phyloP scores from a whole-genome alignment of 2,329 filamentous ascomycete genomes.

The Hypoxylon sp. region DNA sequence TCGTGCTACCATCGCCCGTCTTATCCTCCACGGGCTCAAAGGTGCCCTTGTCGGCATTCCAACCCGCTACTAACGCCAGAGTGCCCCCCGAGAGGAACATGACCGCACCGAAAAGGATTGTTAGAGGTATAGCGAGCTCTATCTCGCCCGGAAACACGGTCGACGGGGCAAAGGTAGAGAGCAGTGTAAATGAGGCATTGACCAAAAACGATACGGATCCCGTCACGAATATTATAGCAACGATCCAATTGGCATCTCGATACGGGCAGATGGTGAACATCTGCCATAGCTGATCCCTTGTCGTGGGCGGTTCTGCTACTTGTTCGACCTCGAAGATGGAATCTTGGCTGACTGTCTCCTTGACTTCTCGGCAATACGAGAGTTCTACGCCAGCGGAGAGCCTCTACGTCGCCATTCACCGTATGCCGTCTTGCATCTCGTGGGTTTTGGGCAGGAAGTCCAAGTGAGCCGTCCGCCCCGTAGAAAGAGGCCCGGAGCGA shows the following conservation, averaged over 20 bases:
- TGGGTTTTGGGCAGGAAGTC: slow-evolving; percentile 1
- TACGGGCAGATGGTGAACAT: slow-evolving; percentile 42
- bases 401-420: slow-evolving; percentile 9
- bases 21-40: slow-evolving; percentile 20
- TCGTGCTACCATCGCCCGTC: slow-evolving; percentile 21
- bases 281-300: slow-evolving; percentile 24
- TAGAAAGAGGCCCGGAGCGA: slow-evolving; percentile 1
- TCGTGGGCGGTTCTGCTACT: slow-evolving; percentile 1
- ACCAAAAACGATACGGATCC: slow-evolving; percentile 34
- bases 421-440: slow-evolving; percentile 11
- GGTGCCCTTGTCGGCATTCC: slow-evolving; percentile 26
- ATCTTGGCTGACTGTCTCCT: slow-evolving; percentile 7
- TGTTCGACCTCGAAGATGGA: slow-evolving; percentile 12
- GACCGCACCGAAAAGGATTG: neutral
- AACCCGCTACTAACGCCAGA: slow-evolving; percentile 17
- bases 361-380: slow-evolving; percentile 11
- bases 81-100: slow-evolving; percentile 6
- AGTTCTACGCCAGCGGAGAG: slow-evolving; percentile 14
- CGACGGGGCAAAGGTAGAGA: slow-evolving; percentile 7
- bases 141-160: slow-evolving; percentile 2
- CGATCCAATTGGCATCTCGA: slow-evolving; percentile 37
- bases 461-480: slow-evolving; percentile 6
- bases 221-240: slow-evolving; percentile 47
- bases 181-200: slow-evolving; percentile 20
- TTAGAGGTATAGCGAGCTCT: neutral